Evolutionary conservation across 75 land plant species (phyloP), one percentile per base, ranked within the genome.

Genomic region (Ceratopteris richardii): DNA sequence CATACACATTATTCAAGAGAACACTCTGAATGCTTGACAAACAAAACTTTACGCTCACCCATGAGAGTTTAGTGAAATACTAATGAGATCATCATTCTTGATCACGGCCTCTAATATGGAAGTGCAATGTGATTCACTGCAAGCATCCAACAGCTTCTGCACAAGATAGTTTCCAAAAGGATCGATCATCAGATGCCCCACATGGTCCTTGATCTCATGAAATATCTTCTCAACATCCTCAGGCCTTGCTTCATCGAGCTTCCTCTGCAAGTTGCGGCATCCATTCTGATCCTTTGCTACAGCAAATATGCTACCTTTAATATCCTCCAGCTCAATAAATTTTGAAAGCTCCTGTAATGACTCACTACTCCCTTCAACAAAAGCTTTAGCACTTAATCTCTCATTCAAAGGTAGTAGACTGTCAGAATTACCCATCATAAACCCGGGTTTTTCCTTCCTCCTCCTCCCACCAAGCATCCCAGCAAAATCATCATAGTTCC

Each of bases 11-110:
- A n/a, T n/a, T n/a, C n/a, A n/a, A n/a, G n/a, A n/a, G n/a, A n/a
- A n/a, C n/a, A n/a, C n/a, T n/a, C n/a, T n/a, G n/a, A n/a, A n/a
- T n/a, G n/a, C n/a, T n/a, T n/a, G n/a, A n/a, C n/a, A n/a, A n/a
- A n/a, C n/a, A n/a, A n/a, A n/a, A n/a, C 37, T 33, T 33, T 6
- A 46, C 2, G 17, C 25, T 7, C 73, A 88, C 93, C 94, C 94
- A 75, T 88, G 81, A 48, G 76, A 67, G 50, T 88, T 77, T 29
- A 78, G 44, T 9, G 83, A 81, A 30, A 84, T 72, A 47, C 44
- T 66, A 11, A 84, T 66, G 40, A 88, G 79, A 31, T 79, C 60
- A 1, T 67, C 63, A 17, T 58, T 55, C 57, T 28, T 41, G 28
- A 62, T 64, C 37, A 70, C 67, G 13, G 42, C 66, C 37, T 65